These are phyloP conservation scores for Vachellia pachyceras DNA, from an alignment of 306 rosid species.

Conservation along the genomic window DNA sequence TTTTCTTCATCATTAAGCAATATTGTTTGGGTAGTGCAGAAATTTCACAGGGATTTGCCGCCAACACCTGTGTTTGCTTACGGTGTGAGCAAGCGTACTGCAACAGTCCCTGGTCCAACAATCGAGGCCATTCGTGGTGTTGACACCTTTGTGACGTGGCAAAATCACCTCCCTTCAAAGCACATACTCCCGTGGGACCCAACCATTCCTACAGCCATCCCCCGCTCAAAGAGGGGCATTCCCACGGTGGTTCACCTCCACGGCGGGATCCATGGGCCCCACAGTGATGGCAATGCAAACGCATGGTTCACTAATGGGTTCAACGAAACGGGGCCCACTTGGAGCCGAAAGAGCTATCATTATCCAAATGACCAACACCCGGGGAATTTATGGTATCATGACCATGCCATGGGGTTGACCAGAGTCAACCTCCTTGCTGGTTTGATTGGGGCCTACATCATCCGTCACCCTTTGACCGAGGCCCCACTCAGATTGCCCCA, in stretches of 20 bases:
- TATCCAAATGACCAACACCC: slow-evolving; percentile 76
- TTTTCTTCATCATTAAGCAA: not conserved
- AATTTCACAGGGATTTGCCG: slow-evolving; percentile 80
- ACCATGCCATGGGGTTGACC: slow-evolving; percentile 86
- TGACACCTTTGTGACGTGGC: slow-evolving; percentile 67
- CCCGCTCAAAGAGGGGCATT: slow-evolving; percentile 49
- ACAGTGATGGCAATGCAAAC: slow-evolving; percentile 69
- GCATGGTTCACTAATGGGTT: slow-evolving; percentile 71
- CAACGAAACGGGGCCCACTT: slow-evolving; percentile 54
- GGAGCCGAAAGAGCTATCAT: slow-evolving; percentile 53
- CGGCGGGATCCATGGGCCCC: slow-evolving; percentile 68
- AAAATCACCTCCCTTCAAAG: slow-evolving; percentile 65
- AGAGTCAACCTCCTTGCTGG: slow-evolving; percentile 78
- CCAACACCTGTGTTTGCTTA: slow-evolving; percentile 71
- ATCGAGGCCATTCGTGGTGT: slow-evolving; percentile 66
- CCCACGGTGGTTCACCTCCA: slow-evolving; percentile 90
- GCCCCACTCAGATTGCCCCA: slow-evolving; percentile 54
- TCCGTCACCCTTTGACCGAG: slow-evolving; percentile 59
- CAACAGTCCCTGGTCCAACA: slow-evolving; percentile 87
- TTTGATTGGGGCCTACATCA: slow-evolving; percentile 65
- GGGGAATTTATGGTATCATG: slow-evolving; percentile 86
- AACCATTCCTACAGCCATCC: slow-evolving; percentile 64
- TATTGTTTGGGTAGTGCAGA: slow-evolving; percentile 44
- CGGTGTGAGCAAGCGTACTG: slow-evolving; percentile 47
- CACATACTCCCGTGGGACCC: slow-evolving; percentile 92